Evolutionary conservation across 2,329 filamentous ascomycete species (phyloP), one percentile per base, ranked within the genome.

Genomic region (Nemania sp.): DNA sequence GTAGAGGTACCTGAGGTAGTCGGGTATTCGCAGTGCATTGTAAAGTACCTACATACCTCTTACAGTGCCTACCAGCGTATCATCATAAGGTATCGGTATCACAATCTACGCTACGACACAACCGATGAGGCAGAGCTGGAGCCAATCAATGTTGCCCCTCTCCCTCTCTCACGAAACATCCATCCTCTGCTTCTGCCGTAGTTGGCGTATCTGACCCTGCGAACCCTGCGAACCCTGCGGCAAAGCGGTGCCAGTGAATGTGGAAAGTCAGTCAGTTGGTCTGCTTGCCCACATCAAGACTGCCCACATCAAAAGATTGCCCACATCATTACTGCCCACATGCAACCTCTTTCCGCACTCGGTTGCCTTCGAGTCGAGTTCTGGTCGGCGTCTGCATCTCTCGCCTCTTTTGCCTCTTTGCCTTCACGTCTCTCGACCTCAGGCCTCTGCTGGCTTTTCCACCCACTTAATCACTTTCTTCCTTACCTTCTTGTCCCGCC

Each of bases 111-210:
- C 25, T 29, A 37, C 32, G 29, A 50, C 47, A 13, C 32, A 50
- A 29, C 25, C 47, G 52, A 59, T 60, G 57, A 60, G 60, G 62
- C 57, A 43, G 32, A n/a, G 51, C 56, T 52, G 45, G 54, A 54
- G 47, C 60, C 60, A 64, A 64, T 62, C 61, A 64, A 64, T 58
- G 61, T 58, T 64, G 63, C 61, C 63, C 63, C 58, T 64, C 63
- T 47, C 49, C 61, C 57, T 45, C 60, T 50, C 58, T 65, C 63
- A 62, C 63, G 58, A 65, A 64, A 65, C 63, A 49, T 51, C 57
- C 60, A 34, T 50, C 52, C 54, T 35, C 51, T 57, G 42, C 32
- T 49, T 39, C 17, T 45, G 17, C 17, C 42, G 35, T 39, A 21
- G 42, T 18, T 9, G 6, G 39, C 17, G 17, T 20, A 21, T 45